Evolutionary conservation across 2,329 filamentous ascomycete species (phyloP), one percentile per base, ranked within the genome.

Genomic region (Colletotrichum camelliae): DNA sequence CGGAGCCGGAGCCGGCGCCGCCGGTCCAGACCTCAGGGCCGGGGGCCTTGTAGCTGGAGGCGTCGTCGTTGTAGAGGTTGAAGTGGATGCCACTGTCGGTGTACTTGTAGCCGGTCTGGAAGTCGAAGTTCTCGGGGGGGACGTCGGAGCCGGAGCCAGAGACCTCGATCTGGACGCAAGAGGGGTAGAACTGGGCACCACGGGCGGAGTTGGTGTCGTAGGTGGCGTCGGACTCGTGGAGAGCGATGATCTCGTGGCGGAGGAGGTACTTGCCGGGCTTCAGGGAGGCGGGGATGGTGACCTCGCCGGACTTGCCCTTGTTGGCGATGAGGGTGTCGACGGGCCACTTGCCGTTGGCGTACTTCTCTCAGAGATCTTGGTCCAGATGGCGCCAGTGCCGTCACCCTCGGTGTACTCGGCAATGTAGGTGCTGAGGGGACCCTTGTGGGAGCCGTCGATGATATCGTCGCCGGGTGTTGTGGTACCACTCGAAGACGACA

Each of bases 91-190:
- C 92, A 15, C 89, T 82, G 81, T 93, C 91, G 70, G 85, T 83
- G 79, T 86, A 84, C 68, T 85, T 91, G 87, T 93, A 93, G 74
- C 91, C 91, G 35, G 83, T 80, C 35, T 87, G 85, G 81, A 90
- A 86, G 81, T 87, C 84, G 70, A 89, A 89, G 79, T 77, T 78
- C 80, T 85, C 76, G 75, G 82, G 79, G 27, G 88, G 87, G 74
- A 84, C 84, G 67, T 84, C 87, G 75, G 88, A 87, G 64, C 90
- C 90, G 58, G 85, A 83, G 67, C 90, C 90, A 39, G 88, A 89
- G 77, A 93, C 85, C 81, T 91, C 87, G 77, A 93, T 80, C 86
- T 93, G 92, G 79, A 91, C 85, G 82, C 92, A 91, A 77, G 88
- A 87, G 72, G 89, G 89, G 83, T 91, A 91, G 82, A 89, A 89